Evolutionary conservation across 1,284 basidiomycete species (phyloP).

Genomic region (Irpex sp.): DNA sequence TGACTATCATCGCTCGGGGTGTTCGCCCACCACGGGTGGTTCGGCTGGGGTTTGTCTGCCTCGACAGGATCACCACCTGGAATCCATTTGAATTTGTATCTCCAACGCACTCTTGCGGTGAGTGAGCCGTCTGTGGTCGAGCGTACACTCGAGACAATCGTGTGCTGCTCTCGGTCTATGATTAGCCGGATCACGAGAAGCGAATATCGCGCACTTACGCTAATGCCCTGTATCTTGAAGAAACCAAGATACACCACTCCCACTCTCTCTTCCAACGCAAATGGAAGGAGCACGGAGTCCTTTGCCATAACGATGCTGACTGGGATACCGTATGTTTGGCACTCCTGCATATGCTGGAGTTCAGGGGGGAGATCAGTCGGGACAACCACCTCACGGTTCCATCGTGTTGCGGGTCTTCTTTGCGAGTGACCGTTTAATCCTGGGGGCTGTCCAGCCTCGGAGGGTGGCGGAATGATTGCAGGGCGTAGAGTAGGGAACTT

Average conservation of each 20-base stretch:
- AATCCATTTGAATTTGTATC: slow-evolving; percentile 11
- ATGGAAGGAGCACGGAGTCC: slow-evolving; percentile 9
- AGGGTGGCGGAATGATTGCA: no score
- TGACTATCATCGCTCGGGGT: background rate
- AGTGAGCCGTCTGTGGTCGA: background rate
- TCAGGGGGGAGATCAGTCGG: slow-evolving; percentile 10
- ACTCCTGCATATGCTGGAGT: slow-evolving; percentile 11
- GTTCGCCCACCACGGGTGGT: slow-evolving; percentile 13
- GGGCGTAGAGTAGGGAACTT: no score
- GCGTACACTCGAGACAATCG: background rate
- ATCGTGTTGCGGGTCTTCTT: background rate
- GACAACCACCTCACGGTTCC: background rate
- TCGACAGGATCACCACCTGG: slow-evolving; percentile 10
- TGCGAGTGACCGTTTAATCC: background rate
- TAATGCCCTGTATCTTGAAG: slow-evolving; percentile 7
- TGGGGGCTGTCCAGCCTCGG: background rate
- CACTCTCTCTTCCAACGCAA: slow-evolving; percentile 4
- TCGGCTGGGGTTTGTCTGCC: slow-evolving; percentile 2
- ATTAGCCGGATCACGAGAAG: background rate
- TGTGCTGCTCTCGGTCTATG: background rate
- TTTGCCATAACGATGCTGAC: slow-evolving; percentile 9
- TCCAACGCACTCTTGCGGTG: slow-evolving; percentile 7
- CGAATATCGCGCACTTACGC: slow-evolving; percentile 3
- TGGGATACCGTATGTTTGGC: slow-evolving; percentile 7
- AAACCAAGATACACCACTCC: slow-evolving; percentile 12